Evolutionary conservation across 805 yeast species (phyloP).

Genomic region (Candida vartiovaarae): DNA sequence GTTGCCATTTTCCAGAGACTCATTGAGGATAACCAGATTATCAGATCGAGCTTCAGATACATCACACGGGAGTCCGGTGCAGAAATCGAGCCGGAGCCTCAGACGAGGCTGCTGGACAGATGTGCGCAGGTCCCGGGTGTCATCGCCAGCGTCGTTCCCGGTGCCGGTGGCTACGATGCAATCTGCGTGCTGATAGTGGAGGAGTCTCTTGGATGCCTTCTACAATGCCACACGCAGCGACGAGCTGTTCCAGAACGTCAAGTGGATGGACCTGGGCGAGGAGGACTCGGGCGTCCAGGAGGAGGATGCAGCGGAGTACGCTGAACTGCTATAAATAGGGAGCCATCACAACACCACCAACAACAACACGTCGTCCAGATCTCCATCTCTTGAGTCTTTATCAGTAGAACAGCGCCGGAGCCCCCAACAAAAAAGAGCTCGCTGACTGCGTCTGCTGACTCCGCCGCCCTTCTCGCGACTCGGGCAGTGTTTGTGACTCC

Average conservation of each 20-base stretch:
- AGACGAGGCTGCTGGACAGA: constrained; percentile 60
- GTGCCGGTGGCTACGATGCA: constrained; percentile 98
- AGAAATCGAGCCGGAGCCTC: constrained; percentile 79
- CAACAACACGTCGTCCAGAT: no score
- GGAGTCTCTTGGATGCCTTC: constrained; percentile 31
- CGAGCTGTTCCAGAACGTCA: constrained; percentile 37
- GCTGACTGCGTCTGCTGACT: no score
- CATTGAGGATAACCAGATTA: constrained; percentile 34
- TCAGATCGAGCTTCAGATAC: constrained; percentile 50
- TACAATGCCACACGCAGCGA: constrained; percentile 21
- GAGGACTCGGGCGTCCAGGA: constrained; percentile 50
- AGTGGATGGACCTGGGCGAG: constrained; percentile 65
- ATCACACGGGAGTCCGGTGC: constrained; percentile 69
- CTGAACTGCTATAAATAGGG: constrained; percentile 1
- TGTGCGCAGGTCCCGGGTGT: constrained; percentile 62
- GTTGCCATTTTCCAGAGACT: constrained; percentile 28
- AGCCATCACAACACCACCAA: no score
- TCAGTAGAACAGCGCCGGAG: no score
- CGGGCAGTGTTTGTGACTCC: no score
- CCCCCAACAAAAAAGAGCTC: no score
- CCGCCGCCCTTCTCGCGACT: no score
- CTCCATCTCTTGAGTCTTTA: no score
- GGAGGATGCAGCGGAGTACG: constrained; percentile 33
- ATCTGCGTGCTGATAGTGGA: constrained; percentile 62
- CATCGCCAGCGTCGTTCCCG: constrained; percentile 95